Percentiles rank a stretch among this genome's conserved stretches.
Conservation (phyloP, 2,329 filamentous ascomycete genomes). For the Raffaelea deltoideospora region DNA sequence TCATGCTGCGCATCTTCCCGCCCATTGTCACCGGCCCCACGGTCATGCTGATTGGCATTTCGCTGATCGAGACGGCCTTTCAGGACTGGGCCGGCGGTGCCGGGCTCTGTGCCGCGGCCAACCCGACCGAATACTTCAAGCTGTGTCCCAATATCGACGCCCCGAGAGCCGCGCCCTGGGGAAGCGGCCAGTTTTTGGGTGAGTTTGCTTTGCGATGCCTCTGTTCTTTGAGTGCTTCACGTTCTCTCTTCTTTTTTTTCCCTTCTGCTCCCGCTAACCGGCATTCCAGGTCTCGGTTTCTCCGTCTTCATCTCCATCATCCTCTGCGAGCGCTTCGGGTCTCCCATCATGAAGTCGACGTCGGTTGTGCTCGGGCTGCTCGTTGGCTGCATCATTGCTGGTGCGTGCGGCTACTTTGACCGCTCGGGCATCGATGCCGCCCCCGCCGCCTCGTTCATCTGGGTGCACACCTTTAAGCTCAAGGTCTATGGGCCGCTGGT, state of each 20-base stretch:
- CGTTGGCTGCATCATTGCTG: conserved; percentile 59
- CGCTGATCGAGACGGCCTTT: conserved; percentile 57
- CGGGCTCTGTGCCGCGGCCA: conserved; percentile 39
- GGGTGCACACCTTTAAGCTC: conserved; percentile 64
- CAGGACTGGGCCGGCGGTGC: conserved; percentile 65
- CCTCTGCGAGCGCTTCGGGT: conserved; percentile 64
- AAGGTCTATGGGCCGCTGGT: conserved; percentile 59
- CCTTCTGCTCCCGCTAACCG: background rate
- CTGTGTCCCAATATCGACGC: conserved; percentile 53
- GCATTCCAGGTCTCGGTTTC: conserved; percentile 35
- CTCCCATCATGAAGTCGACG: conserved; percentile 72
- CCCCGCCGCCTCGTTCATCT: conserved; percentile 59
- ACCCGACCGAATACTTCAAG: conserved; percentile 37
- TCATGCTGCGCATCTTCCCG: conserved; percentile 60
- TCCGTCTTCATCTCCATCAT: conserved; percentile 69
- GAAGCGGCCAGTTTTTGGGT: conserved; percentile 61
- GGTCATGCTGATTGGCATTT: conserved; percentile 56
- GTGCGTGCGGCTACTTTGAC: conserved; percentile 65
- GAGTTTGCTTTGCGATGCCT: too few relatives aligned
- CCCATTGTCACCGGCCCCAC: conserved; percentile 38
- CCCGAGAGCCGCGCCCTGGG: conserved; percentile 62
- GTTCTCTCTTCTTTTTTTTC: background rate
- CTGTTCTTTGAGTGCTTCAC: background rate
- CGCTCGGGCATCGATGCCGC: conserved; percentile 54
- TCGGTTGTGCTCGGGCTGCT: conserved; percentile 62